Evolutionary conservation across 1,284 basidiomycete genomes (phyloP).

Genomic region (Vanrija sp.): DNA sequence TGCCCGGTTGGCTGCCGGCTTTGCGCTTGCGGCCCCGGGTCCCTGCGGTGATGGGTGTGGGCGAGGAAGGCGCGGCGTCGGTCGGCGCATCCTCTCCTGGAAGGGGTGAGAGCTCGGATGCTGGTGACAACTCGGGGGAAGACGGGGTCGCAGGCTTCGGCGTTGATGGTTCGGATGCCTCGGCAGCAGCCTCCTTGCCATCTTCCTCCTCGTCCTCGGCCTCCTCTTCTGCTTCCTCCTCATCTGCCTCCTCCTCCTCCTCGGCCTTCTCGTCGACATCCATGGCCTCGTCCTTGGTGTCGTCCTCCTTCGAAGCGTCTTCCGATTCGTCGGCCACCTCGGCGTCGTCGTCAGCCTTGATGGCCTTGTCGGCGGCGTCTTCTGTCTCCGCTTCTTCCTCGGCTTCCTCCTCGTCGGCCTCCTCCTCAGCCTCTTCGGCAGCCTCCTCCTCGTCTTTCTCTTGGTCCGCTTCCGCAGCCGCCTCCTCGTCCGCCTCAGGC

Average conservation of each 20-base stretch:
- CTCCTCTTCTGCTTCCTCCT: not conserved
- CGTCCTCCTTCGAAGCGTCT: not conserved
- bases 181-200: not conserved
- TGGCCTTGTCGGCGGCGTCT: not conserved
- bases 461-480: constrained; percentile 1
- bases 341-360: not conserved
- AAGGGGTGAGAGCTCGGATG: constrained; percentile 23
- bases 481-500: not conserved
- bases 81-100: constrained; percentile 9
- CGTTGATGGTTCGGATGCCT: not conserved
- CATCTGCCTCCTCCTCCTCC: not conserved
- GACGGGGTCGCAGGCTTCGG: constrained; percentile 3
- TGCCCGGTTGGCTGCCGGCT: constrained; percentile 19
- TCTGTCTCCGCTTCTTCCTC: not conserved
- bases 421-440: not conserved
- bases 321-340: not conserved
- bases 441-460: not conserved
- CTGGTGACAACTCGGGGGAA: constrained; percentile 21
- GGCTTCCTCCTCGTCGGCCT: not conserved
- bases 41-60: not conserved
- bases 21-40: constrained; percentile 32
- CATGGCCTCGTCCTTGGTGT: not conserved
- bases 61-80: not conserved
- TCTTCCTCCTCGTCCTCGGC: not conserved
- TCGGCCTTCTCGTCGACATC: not conserved